Evolutionary conservation across 345 rosid genomes (phyloP).

Genomic region (Punica granatum): DNA sequence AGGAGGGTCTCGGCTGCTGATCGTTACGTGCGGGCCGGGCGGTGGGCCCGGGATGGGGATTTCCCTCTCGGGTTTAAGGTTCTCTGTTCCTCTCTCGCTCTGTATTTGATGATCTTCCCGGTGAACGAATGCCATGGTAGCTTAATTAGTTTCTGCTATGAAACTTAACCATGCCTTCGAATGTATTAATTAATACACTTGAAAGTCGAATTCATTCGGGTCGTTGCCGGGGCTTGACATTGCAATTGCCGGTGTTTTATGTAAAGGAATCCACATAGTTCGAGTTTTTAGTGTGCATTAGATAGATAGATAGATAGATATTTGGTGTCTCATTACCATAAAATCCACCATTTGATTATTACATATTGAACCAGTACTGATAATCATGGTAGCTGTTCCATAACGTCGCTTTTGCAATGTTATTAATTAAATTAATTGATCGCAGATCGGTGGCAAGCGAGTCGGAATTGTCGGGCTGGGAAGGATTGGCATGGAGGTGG

Average conservation of each 20-base stretch:
- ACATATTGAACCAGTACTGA: not conserved
- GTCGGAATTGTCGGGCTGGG: constrained; percentile 50
- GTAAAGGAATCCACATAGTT: too few species aligned
- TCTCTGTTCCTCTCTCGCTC: too few species aligned
- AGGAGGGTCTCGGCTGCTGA: constrained; percentile 16
- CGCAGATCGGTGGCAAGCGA: constrained; percentile 35
- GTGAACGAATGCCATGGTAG: too few species aligned
- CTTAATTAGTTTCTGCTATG: too few species aligned
- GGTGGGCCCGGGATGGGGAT: constrained; percentile 18
- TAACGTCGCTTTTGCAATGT: not conserved
- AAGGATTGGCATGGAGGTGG: constrained; percentile 28
- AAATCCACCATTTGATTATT: not conserved
- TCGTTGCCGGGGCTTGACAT: too few species aligned
- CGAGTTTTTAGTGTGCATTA: too few species aligned
- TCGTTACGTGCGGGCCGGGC: constrained; percentile 18
- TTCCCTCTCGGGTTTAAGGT: constrained; percentile 31
- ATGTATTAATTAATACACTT: too few species aligned
- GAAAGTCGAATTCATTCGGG: too few species aligned
- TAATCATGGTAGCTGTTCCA: not conserved
- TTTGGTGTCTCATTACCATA: not conserved
- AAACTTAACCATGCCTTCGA: too few species aligned
- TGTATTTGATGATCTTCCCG: not conserved
- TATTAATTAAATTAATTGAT: too few species aligned
- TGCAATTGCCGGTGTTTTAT: too few species aligned
- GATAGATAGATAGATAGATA: too few species aligned